Evolutionary conservation across 108 stramenopile species (phyloP).

Genomic region (Fistulifera solaris): DNA sequence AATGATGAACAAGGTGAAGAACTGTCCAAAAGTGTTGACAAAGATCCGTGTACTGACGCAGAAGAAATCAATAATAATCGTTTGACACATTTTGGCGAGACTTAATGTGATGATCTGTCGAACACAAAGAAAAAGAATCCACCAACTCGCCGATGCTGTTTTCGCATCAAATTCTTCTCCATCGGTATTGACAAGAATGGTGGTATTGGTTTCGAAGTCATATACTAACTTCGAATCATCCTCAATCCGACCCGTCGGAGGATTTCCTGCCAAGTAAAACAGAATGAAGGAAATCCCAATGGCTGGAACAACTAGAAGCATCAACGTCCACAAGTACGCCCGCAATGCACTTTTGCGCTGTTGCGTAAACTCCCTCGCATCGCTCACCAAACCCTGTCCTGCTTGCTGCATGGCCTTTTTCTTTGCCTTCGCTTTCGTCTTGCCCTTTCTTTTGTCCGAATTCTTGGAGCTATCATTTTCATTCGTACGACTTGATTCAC

Average conservation of each 20-base stretch:
- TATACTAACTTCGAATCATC: not conserved
- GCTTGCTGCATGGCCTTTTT: too few species aligned
- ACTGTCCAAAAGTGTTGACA: constrained; percentile 25
- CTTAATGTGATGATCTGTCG: constrained; percentile 19
- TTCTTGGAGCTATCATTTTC: too few species aligned
- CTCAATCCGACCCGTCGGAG: constrained; percentile 7
- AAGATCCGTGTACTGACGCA: constrained; percentile 14
- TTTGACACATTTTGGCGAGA: constrained; percentile 8
- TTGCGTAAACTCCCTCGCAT: too few species aligned
- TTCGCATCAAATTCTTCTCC: constrained; percentile 1
- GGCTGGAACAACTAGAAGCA: constrained; percentile 13
- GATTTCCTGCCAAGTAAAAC: constrained; percentile 28
- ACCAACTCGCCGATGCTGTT: constrained; percentile 11
- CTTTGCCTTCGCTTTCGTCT: too few species aligned
- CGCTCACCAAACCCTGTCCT: too few species aligned
- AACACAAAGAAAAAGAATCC: constrained; percentile 17
- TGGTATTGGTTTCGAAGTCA: constrained; percentile 11
- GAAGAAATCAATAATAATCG: constrained; percentile 37
- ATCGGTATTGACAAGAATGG: not conserved
- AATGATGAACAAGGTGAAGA: constrained; percentile 38
- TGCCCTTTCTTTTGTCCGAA: too few species aligned
- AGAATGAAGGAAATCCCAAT: constrained; percentile 14
- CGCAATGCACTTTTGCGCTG: too few species aligned
- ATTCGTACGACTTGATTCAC: too few species aligned
- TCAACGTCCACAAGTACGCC: too few species aligned